A percentile compares a stretch with the other conserved stretches of the same genome.
Evolutionary conservation across 805 yeast species (phyloP).

Genomic region (Groenewaldozyma tartarivorans): DNA sequence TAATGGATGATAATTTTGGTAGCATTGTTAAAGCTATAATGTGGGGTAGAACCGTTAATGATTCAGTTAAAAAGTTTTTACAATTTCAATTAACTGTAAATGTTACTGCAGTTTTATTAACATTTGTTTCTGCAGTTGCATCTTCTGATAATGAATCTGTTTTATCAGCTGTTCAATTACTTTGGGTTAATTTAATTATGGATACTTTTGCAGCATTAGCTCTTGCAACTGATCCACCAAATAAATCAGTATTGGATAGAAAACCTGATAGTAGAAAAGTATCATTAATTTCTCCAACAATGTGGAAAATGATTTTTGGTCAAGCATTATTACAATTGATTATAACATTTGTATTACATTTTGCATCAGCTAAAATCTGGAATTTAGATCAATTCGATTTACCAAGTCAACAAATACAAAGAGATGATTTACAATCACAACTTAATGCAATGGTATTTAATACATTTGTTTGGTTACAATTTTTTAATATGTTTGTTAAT

Average conservation of each 20-base stretch:
- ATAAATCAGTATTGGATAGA: conserved; percentile 63
- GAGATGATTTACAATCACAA: conserved; percentile 38
- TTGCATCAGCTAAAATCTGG: conserved; percentile 60
- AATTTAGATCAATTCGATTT: neutral
- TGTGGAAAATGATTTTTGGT: conserved; percentile 98
- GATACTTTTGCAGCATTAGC: conserved; percentile 97
- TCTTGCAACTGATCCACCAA: conserved; percentile 94
- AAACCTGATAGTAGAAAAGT: conserved; percentile 76
- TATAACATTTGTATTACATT: conserved; percentile 74
- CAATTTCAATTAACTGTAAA: conserved; percentile 96
- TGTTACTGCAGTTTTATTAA: conserved; percentile 88
- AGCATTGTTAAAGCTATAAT: conserved; percentile 94
- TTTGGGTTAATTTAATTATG: conserved; percentile 98
- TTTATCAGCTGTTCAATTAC: conserved; percentile 89
- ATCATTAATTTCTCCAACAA: conserved; percentile 76
- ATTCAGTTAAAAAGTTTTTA: conserved; percentile 87
- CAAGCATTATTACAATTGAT: conserved; percentile 72
- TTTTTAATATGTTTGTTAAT: conserved; percentile 84
- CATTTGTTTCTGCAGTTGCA: conserved; percentile 90
- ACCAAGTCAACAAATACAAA: conserved; percentile 19
- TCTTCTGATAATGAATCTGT: conserved; percentile 74
- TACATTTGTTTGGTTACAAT: conserved; percentile 95
- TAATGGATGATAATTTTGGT: conserved; percentile 89
- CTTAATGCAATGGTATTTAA: conserved; percentile 84
- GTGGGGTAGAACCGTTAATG: conserved; percentile 97